phyloP scores from a whole-genome alignment of 2,329 filamentous ascomycete species.

The Ascochyta pisi region DNA sequence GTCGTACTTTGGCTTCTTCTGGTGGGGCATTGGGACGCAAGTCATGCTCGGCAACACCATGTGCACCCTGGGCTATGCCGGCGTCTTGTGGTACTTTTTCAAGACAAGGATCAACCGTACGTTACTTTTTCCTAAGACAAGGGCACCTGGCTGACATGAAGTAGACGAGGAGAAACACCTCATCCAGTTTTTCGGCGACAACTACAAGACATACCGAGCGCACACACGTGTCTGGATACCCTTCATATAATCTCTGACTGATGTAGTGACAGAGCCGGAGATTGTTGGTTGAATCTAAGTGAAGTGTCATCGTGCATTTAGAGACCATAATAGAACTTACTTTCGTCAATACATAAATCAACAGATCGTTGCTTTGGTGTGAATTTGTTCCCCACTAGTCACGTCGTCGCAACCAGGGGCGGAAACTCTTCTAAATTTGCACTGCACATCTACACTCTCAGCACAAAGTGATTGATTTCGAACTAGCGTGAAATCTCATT shows the following conservation, averaged over 20 bases:
- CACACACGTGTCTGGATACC: slow-evolving; percentile 81
- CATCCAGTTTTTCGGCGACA: slow-evolving; percentile 80
- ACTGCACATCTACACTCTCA: no score
- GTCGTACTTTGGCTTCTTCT: slow-evolving; percentile 97
- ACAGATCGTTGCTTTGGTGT: no score
- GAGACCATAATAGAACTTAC: no score
- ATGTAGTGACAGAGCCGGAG: no score
- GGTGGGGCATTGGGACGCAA: slow-evolving; percentile 97
- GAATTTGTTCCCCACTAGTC: no score
- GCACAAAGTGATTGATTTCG: no score
- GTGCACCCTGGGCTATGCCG: slow-evolving; percentile 75
- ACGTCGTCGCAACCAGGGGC: no score
- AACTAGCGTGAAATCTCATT: no score
- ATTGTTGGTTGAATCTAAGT: no score
- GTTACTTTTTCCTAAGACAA: slow-evolving; percentile 34
- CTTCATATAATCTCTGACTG: slow-evolving; percentile 60
- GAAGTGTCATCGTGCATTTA: no score
- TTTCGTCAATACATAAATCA: no score
- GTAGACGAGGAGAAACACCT: slow-evolving; percentile 79
- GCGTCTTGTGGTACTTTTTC: slow-evolving; percentile 89
- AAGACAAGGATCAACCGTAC: slow-evolving; percentile 69
- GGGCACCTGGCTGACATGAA: not conserved
- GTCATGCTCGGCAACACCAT: slow-evolving; percentile 83
- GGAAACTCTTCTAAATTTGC: no score
- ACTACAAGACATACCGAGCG: slow-evolving; percentile 77